Evolutionary conservation across 441 rosid genomes (phyloP), one percentile per base, ranked within the genome.

Genomic region (Populus trichocarpa): DNA sequence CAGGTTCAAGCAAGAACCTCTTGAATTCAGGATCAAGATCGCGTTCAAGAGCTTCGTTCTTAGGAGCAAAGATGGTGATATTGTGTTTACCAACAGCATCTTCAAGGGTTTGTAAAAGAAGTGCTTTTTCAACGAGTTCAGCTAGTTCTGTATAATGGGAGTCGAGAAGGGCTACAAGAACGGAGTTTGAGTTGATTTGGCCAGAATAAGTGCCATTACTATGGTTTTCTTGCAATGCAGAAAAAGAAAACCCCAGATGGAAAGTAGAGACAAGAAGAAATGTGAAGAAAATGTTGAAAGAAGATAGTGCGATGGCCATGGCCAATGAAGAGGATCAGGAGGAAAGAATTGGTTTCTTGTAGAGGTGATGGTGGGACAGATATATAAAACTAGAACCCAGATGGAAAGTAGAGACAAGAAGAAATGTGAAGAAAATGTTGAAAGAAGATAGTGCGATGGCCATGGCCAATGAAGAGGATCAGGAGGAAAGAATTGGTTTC

Each of bases 61-160:
- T 83, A 0, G 98, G 98, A 8, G 98, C 98, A 65, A 94, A 94
- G 83, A 94, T 91, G 84, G 97, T 94, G 75, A 94, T 81, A 76
- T 92, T 92, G 86, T 92, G 90, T 16, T 76, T 79, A 30, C 90
- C 90, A 14, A 94, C 96, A 26, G 97, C 91, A 67, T 87, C 88
- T 77, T 94, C 98, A 2, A 94, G 89, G 6, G 92, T 87, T 23
- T 90, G 96, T 7, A 94, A 89, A 8, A 94, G 90, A 64, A 94
- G 92, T 69, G 97, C 98, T 82, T 94, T 94, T 78, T 94, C 98
- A 0, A 92, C 90, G 13, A 94, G 89, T 70, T 94, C 98, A 18
- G 97, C 90, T 14, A 94, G 85, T 76, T 91, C 97, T 0, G 98
- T 94, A 77, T 92, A 94, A 88, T 89, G 98, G 33, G 98, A 94